Evolutionary conservation across 208 protist species (phyloP), one percentile per base, ranked within the genome.

Genomic region (Endotrypanum monterogeii): DNA sequence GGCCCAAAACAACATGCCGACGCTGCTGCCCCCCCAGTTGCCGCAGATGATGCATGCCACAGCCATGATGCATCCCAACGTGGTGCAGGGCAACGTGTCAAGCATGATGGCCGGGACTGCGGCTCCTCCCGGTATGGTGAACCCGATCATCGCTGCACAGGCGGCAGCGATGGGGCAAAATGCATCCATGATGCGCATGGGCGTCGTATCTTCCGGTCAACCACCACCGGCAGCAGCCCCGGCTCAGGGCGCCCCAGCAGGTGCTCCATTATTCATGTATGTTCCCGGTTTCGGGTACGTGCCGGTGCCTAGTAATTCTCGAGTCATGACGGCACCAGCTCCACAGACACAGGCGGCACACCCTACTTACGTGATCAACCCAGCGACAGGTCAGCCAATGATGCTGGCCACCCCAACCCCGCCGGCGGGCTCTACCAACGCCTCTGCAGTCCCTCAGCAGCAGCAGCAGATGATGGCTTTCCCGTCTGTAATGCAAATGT

Each of bases 221-320:
- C 48, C 60, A 7, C 3, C 76, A 8, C 4, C 23, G 30, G 18
- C 57, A 0, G 1, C 23, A 54, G 57, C 37, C 8, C 14, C 37
- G 11, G n/a, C 46, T n/a, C 9, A 30, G n/a, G 57, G 57, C 6
- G 50, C 70, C 20, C 48, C 76, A 11, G 71, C 44, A 9, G 56
- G 70, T 25, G 48, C 69, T 5, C 55, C 76, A 6, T 73, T 81
- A 56, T 62, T 81, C 37, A 48, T 84, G 37, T 84, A 60, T 37
- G 75, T 84, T 9, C 70, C 79, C 9, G 74, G 74, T 25, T 65
- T 84, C 3, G 75, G 79, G 8, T 84, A 80, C 51, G 50, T 84
- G 66, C 63, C 61, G 41, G 41, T 78, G 46, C 74, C 76, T 3
- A 39, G 16, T 35, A 74, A 65, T n/a, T 61, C 70, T 16, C 55